phyloP scores from a whole-genome alignment of 768 basidiomycete genomes.

The Mycena olivaceomarginata region DNA sequence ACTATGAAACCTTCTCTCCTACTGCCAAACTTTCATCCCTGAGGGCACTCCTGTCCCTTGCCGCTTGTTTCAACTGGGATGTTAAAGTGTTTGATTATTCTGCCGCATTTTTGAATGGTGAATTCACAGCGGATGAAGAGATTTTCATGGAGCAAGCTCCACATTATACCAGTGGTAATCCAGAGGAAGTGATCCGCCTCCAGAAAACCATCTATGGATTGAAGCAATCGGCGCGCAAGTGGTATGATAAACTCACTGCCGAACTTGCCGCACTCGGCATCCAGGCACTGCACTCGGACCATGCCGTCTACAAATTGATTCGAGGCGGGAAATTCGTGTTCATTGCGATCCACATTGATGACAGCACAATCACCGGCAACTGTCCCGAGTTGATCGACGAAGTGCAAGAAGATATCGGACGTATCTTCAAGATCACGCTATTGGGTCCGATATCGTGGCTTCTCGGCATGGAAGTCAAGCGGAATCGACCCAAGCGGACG shows the following conservation, averaged over 20 bases:
- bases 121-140: slow-evolving; percentile 38
- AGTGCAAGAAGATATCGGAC: slow-evolving; percentile 50
- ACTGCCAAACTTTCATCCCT: slow-evolving; percentile 26
- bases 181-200: slow-evolving; percentile 27
- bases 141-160: slow-evolving; percentile 50
- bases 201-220: slow-evolving; percentile 58
- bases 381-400: slow-evolving; percentile 36
- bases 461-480: slow-evolving; percentile 57
- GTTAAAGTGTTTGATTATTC: too few relatives aligned
- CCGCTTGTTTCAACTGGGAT: neutral
- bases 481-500: slow-evolving; percentile 50
- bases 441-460: neutral
- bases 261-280: slow-evolving; percentile 39
- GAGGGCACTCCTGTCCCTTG: slow-evolving; percentile 24
- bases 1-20: slow-evolving; percentile 44
- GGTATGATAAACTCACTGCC: too few relatives aligned
- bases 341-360: slow-evolving; percentile 56
- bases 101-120: neutral
- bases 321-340: slow-evolving; percentile 31
- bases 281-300: slow-evolving; percentile 25
- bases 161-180: neutral
- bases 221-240: slow-evolving; percentile 45
- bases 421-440: slow-evolving; percentile 57
- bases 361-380: slow-evolving; percentile 54
- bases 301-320: slow-evolving; percentile 38